Base-by-base conservation (phyloP, 2,329 filamentous ascomycete genomes). In the Atkinsonella hypoxylon region DNA sequence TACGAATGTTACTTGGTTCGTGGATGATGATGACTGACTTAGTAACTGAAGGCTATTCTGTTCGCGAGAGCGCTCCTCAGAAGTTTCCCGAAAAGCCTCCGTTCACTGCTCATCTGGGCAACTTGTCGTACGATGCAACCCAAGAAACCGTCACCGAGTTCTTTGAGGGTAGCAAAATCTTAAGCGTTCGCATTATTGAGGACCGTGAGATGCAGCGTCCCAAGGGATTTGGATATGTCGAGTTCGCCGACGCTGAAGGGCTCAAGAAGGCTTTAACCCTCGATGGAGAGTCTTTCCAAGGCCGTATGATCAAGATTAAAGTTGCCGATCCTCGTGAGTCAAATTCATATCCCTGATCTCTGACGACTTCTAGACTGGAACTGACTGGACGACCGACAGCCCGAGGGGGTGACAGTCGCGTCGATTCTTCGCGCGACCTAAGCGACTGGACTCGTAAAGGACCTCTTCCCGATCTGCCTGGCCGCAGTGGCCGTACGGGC, bases 191-290 rank as follows among this genome's bases (percentile, higher is more conserved):
- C 62, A 89, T 98, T 61, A 95, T 98, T 56, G 91, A 96, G 73
- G 94, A 98, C 70, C 93, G 91, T 65, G 78, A 95, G 67, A 86
- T 93, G 65, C 82, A 85, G 69, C 89, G 90, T 64, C 93, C 93
- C 57, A 98, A 98, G 76, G 93, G 93, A 46, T 98, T 98, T 62
- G 93, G 91, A 55, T 98, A 98, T 67, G 91, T 95, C 57, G 93
- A 98, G 69, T 98, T 98, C 63, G 82, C 77, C 58, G 84, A 82
- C 48, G 73, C 93, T 43, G 91, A 97, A 47, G 91, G 91, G 53
- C 75, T 98, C 62, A 94, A 95, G 75, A 85, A 89, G 70, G 93
- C 93, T 51, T 78, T 98, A 56, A 81, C 82, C 53, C 78, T 93
- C 56, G 90, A 90, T 62, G 87, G 89, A 61, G 76, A 81, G 54